phyloP scores from a whole-genome alignment of 2,329 filamentous ascomycete genomes.

The Paracoccidioides lutzii region DNA sequence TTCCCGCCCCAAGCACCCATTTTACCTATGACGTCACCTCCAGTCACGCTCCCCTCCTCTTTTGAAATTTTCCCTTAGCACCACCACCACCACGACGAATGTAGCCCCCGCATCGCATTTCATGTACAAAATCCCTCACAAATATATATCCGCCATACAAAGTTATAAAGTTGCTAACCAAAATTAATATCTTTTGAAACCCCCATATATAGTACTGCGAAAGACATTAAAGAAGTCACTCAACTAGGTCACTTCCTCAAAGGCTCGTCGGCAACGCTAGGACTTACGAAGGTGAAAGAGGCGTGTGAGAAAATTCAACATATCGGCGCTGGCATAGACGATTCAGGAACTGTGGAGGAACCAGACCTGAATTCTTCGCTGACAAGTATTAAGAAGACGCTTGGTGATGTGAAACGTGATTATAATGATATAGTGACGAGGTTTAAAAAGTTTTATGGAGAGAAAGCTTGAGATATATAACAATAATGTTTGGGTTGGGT shows the following conservation, averaged over 20 bases:
- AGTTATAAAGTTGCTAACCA: background rate
- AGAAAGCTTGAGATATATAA: slow-evolving; percentile 14
- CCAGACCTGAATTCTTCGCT: slow-evolving; percentile 55
- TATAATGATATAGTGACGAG: slow-evolving; percentile 59
- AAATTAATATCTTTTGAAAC: background rate
- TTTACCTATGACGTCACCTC: slow-evolving; percentile 7
- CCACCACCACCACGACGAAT: background rate
- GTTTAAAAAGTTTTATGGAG: slow-evolving; percentile 58
- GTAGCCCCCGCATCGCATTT: too few species aligned
- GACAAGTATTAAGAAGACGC: slow-evolving; percentile 53
- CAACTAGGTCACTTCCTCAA: slow-evolving; percentile 90
- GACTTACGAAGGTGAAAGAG: slow-evolving; percentile 79
- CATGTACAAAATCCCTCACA: too few species aligned
- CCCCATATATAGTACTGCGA: background rate
- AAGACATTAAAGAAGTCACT: slow-evolving; percentile 63
- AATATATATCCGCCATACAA: too few species aligned
- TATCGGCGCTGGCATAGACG: slow-evolving; percentile 70
- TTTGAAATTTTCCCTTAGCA: background rate
- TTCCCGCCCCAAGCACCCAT: background rate
- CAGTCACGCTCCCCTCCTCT: background rate
- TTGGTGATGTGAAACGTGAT: slow-evolving; percentile 61
- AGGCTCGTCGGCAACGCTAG: slow-evolving; percentile 88
- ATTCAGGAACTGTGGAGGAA: slow-evolving; percentile 56
- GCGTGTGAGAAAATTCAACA: slow-evolving; percentile 95
- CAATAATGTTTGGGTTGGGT: slow-evolving; percentile 6